These are phyloP conservation scores for Lineolata rhizophorae DNA, from an alignment of 495 filamentous ascomycete genomes.

Conservation along the genomic window DNA sequence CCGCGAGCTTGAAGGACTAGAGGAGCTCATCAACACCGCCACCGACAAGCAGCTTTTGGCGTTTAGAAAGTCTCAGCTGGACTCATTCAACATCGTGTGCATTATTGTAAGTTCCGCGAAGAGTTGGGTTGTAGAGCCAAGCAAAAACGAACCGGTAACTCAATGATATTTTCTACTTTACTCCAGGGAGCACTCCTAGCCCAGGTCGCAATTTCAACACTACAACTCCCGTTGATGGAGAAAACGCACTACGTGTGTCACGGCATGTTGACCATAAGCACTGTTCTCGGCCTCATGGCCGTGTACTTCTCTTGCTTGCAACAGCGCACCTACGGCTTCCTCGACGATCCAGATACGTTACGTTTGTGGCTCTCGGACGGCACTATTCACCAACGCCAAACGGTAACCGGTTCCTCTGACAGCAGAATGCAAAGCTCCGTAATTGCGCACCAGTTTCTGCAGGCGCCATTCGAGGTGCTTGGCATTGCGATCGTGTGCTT, in stretches of 20 bases:
- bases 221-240: constrained; percentile 5
- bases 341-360: constrained; percentile 2
- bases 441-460: constrained; percentile 5
- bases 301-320: constrained; percentile 6
- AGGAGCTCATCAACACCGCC: constrained; percentile 6
- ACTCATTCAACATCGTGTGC: constrained; percentile 3
- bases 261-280: constrained; percentile 3
- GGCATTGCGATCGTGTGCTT: constrained; percentile 5
- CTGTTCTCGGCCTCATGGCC: constrained; percentile 3
- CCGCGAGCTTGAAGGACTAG: constrained; percentile 5
- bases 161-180: not conserved
- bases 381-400: no score
- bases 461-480: constrained; percentile 7
- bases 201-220: constrained; percentile 3
- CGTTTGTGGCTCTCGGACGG: constrained; percentile 5
- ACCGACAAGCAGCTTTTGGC: constrained; percentile 2
- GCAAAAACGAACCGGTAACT: not conserved
- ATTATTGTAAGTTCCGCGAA: constrained; percentile 5
- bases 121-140: not conserved
- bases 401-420: not conserved
- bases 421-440: constrained; percentile 6
- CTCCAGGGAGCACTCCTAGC: constrained; percentile 6
- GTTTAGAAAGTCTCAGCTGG: constrained; percentile 1
- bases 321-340: constrained; percentile 6
- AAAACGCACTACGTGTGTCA: constrained; percentile 1